These are phyloP conservation scores for Vigna nakashimae DNA, from an alignment of 306 rosid genomes.

Conservation along the genomic window DNA sequence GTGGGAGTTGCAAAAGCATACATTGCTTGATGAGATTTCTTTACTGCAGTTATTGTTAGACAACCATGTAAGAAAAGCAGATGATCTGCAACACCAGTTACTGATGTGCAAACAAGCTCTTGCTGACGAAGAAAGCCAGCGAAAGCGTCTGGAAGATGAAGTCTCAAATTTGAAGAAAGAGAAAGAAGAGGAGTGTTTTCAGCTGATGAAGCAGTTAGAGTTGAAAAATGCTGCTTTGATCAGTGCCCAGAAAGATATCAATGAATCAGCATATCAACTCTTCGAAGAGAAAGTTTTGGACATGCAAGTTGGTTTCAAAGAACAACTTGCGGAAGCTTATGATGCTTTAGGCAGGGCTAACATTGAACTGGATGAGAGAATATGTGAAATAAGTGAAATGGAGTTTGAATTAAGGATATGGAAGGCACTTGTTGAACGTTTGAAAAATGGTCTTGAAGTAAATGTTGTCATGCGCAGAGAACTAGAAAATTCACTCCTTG, in stretches of 20 bases:
- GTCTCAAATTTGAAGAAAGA: slow-evolving; percentile 43
- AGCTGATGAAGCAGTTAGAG: slow-evolving; percentile 65
- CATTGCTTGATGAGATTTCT: slow-evolving; percentile 61
- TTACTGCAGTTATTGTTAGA: slow-evolving; percentile 63
- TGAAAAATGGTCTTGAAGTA: slow-evolving; percentile 62
- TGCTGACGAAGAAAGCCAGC: background rate
- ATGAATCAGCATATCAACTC: slow-evolving; percentile 49
- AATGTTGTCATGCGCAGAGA: slow-evolving; percentile 53
- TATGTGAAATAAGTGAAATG: slow-evolving; percentile 61
- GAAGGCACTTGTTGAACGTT: slow-evolving; percentile 59
- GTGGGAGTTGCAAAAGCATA: slow-evolving; percentile 63
- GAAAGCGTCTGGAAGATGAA: background rate
- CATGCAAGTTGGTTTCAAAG: slow-evolving; percentile 39
- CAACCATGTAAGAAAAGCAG: slow-evolving; percentile 56
- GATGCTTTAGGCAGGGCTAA: slow-evolving; percentile 55
- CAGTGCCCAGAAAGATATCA: slow-evolving; percentile 38
- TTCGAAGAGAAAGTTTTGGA: slow-evolving; percentile 47
- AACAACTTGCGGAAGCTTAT: slow-evolving; percentile 47
- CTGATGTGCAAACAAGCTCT: background rate
- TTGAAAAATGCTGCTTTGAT: slow-evolving; percentile 54
- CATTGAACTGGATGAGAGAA: slow-evolving; percentile 54
- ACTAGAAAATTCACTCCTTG: slow-evolving; percentile 80
- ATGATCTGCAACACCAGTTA: slow-evolving; percentile 34
- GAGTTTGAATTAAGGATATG: slow-evolving; percentile 72
- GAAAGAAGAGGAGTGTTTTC: slow-evolving; percentile 49